These are phyloP conservation scores for Pichia insulana DNA, from an alignment of 805 yeast species.

Conservation along the genomic window DNA sequence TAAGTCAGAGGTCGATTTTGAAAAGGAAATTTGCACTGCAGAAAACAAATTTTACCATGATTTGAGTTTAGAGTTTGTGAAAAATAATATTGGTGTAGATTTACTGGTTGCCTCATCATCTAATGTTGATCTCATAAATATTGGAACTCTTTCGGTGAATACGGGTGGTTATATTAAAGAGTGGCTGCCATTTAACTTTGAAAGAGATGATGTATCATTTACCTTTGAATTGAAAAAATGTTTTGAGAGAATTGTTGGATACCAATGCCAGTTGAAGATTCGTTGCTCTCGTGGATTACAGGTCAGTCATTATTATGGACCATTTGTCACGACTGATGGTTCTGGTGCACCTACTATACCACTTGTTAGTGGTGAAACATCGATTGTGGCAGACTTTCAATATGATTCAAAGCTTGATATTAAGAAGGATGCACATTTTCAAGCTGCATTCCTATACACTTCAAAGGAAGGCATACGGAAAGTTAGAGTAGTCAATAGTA, in stretches of 20 bases:
- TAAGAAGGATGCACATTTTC: conserved; percentile 77
- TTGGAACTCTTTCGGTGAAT: conserved; percentile 51
- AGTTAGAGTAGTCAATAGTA: conserved; percentile 78
- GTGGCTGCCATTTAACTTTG: conserved; percentile 59
- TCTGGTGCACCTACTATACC: conserved; percentile 22
- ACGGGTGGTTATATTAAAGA: conserved; percentile 66
- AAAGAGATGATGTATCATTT: conserved; percentile 58
- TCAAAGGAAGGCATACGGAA: conserved; percentile 67
- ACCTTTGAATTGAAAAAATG: conserved; percentile 51
- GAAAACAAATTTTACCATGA: conserved; percentile 54
- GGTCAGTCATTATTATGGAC: conserved; percentile 67
- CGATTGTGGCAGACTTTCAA: conserved; percentile 60
- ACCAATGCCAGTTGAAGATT: conserved; percentile 73
- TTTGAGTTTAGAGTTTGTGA: conserved; percentile 47
- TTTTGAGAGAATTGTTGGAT: conserved; percentile 49
- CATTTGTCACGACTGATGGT: conserved; percentile 32
- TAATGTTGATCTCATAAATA: conserved; percentile 59
- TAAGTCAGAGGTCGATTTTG: conserved; percentile 32
- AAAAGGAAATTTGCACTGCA: conserved; percentile 45
- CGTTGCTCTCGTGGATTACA: conserved; percentile 86
- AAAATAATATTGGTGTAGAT: conserved; percentile 63
- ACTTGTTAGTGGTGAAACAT: conserved; percentile 39
- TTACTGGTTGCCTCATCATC: conserved; percentile 59
- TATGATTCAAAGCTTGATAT: conserved; percentile 70
- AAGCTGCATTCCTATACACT: conserved; percentile 82